These are phyloP conservation scores for Monosporascus sp. DNA, from an alignment of 2,329 filamentous ascomycete species.

Conservation along the genomic window DNA sequence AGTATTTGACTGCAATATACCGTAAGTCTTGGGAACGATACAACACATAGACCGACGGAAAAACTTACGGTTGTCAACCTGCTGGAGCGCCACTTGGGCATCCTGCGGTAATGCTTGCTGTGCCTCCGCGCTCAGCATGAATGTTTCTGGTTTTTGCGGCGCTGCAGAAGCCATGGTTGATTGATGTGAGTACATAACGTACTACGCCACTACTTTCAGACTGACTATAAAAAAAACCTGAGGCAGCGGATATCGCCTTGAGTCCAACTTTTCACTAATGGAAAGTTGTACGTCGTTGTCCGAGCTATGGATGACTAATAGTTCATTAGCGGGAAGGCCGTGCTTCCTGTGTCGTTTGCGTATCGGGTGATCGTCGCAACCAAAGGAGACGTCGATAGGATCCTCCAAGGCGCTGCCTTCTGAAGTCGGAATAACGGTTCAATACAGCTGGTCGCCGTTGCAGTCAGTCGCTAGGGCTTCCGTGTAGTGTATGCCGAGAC, in stretches of 20 bases:
- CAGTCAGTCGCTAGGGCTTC: conserved; percentile 2
- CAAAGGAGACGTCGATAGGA: background rate
- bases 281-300: background rate
- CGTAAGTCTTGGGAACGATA: conserved; percentile 15
- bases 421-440: background rate
- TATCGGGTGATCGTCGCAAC: background rate
- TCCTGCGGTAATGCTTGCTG: conserved; percentile 95
- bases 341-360: background rate
- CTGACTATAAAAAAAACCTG: conserved; percentile 5
- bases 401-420: conserved; percentile 20
- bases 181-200: conserved; percentile 73
- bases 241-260: conserved; percentile 3
- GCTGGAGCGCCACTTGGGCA: conserved; percentile 93
- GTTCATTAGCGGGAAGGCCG: background rate
- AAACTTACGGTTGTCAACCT: conserved; percentile 90
- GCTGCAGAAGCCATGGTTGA: conserved; percentile 72
- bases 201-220: conserved; percentile 18
- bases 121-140: conserved; percentile 95
- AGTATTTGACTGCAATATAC: conserved; percentile 79
- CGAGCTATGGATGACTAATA: too few species aligned
- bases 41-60: background rate
- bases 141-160: conserved; percentile 95
- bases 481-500: conserved; percentile 32
- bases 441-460: conserved; percentile 1
- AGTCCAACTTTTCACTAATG: background rate